phyloP scores from a whole-genome alignment of 2,329 filamentous ascomycete genomes.

The Pseudogymnoascus verrucosus region DNA sequence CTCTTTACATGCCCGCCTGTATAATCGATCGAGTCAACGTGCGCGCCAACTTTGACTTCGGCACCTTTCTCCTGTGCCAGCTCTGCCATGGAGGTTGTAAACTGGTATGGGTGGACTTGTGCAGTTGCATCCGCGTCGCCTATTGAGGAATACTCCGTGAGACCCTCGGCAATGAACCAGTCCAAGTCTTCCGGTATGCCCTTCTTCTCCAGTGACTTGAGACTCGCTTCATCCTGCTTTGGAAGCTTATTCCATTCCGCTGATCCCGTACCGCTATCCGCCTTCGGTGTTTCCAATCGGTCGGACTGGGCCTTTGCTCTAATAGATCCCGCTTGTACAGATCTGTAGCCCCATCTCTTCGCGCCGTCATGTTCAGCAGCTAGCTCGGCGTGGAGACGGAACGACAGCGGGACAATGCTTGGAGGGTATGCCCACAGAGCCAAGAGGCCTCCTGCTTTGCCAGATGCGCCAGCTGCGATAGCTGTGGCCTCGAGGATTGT shows the following conservation, averaged over 20 bases:
- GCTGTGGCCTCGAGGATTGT: slow-evolving; percentile 77
- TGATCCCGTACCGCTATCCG: slow-evolving; percentile 43
- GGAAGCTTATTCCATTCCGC: slow-evolving; percentile 29
- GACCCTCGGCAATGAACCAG: slow-evolving; percentile 63
- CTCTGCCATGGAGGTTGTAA: slow-evolving; percentile 72
- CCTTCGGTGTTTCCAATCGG: slow-evolving; percentile 30
- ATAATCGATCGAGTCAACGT: slow-evolving; percentile 43
- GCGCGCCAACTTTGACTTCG: slow-evolving; percentile 40
- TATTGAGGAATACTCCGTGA: slow-evolving; percentile 72
- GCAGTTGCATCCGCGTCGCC: slow-evolving; percentile 56
- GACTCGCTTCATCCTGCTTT: slow-evolving; percentile 13
- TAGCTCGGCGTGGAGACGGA: slow-evolving; percentile 69
- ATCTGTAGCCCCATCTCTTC: slow-evolving; percentile 73
- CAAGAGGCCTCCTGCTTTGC: slow-evolving; percentile 84
- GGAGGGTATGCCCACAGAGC: slow-evolving; percentile 83
- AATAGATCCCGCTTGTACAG: slow-evolving; percentile 30
- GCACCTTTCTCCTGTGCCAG: slow-evolving; percentile 62
- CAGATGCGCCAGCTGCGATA: slow-evolving; percentile 79
- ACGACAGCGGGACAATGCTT: slow-evolving; percentile 76
- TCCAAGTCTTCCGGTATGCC: slow-evolving; percentile 60
- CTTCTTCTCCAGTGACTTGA: slow-evolving; percentile 12
- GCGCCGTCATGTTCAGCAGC: slow-evolving; percentile 70
- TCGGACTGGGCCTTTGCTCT: slow-evolving; percentile 16
- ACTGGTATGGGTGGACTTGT: slow-evolving; percentile 84
- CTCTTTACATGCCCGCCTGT: slow-evolving; percentile 37